Base-by-base conservation (phyloP, 495 filamentous ascomycete species). In the Hapsidospora chrysogenum region DNA sequence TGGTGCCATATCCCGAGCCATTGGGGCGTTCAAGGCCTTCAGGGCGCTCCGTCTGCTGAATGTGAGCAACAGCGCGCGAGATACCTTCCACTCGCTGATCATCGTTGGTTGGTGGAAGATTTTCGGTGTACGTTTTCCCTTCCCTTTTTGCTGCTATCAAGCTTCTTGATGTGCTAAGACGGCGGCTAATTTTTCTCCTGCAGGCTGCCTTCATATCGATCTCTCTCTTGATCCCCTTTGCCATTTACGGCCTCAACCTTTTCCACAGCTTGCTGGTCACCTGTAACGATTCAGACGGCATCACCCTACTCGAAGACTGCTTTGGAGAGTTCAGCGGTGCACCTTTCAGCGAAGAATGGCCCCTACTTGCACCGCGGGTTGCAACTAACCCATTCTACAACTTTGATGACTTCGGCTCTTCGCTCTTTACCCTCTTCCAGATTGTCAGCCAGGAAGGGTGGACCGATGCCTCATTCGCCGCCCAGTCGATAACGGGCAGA, bases 361-460 rank as follows among this genome's bases (percentile, higher is more conserved):
- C 72, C 4, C 64, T 96, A 32, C 62, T 92, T 4, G 78, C 85
- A 7, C 89, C 89, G 7, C 72, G 92, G 34, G 69, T 73, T 28
- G 82, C 74, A 4, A 46, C 69, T 0, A 99, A 95, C 46, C 71
- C 78, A 0, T 94, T 71, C 49, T 96, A 80, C 53, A 78, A 78
- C 56, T 99, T 99, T 50, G 89, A 99, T 49, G 78, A 85, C 50
- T 99, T 99, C 46, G 83, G 80, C 16, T 69, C 80, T 33, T 80
- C 87, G 3, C 63, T 95, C 20, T 96, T 93, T 60, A 89, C 92
- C 37, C 78, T 99, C 34, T 99, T 99, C 62, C 86, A 96, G 51
- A 94, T 99, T 57, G 92, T 99, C 11, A 95, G 87, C 17, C 86
- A 96, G 47, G 89, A 99, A 67, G 89, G 89, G 6, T 99, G 89